Evolutionary conservation across 306 rosid genomes (phyloP).

Genomic region (Glycine tomentella): DNA sequence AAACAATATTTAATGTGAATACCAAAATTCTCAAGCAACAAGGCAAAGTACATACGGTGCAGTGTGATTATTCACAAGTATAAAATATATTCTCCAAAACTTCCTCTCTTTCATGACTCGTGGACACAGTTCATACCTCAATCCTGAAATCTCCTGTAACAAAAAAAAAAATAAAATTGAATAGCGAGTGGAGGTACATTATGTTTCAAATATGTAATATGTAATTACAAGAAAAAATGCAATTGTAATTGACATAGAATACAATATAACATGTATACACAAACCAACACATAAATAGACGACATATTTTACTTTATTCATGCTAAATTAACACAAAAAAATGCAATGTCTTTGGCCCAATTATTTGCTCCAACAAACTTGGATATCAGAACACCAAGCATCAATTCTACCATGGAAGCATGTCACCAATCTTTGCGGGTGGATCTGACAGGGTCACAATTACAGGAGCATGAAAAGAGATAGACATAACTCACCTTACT

Average conservation of each 20-base stretch:
- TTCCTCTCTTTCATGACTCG: conserved; percentile 79
- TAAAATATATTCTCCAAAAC: conserved; percentile 82
- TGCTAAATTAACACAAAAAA: no score
- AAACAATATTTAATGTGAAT: conserved; percentile 21
- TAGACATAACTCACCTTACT: no score
- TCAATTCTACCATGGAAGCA: no score
- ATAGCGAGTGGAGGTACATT: conserved; percentile 5
- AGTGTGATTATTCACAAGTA: conserved; percentile 62
- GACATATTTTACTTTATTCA: no score
- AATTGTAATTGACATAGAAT: conserved; percentile 1
- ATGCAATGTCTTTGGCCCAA: no score
- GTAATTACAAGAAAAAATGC: neutral
- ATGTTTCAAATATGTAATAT: conserved; percentile 12
- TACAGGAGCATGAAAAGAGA: no score
- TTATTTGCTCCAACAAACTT: no score
- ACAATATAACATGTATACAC: neutral
- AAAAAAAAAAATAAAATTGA: conserved; percentile 17
- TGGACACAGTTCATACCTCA: conserved; percentile 77
- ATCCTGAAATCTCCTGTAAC: conserved; percentile 71
- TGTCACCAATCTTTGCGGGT: no score
- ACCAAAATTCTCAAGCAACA: conserved; percentile 41
- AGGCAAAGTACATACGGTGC: conserved; percentile 61
- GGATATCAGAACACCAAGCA: no score
- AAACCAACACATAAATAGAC: no score
- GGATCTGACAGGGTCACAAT: no score